phyloP scores from a whole-genome alignment of 2,329 filamentous ascomycete species.

The Nemania diffusa region DNA sequence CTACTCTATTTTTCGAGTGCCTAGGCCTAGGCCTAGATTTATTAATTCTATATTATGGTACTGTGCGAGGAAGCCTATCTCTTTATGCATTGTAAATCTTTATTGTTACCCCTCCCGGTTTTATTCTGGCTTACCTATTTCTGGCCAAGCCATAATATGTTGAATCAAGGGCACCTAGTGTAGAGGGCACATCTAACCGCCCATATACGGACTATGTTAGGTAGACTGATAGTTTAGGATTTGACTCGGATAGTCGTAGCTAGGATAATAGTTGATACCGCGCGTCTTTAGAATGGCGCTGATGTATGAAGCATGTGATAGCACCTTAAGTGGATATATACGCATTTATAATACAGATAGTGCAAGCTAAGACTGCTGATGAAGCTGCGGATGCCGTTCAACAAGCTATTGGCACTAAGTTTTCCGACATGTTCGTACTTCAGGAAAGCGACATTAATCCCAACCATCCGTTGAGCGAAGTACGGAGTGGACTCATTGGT shows the following conservation, averaged over 20 bases:
- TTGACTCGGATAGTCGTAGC: too few species aligned
- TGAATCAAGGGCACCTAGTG: neutral
- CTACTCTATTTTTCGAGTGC: too few species aligned
- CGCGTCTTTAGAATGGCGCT: too few species aligned
- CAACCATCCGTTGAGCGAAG: conserved; percentile 7
- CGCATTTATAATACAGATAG: too few species aligned
- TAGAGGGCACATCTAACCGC: neutral
- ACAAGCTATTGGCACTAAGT: conserved; percentile 22
- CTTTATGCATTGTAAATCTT: neutral
- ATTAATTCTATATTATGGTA: too few species aligned
- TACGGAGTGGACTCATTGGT: conserved; percentile 41
- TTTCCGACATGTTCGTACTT: conserved; percentile 36
- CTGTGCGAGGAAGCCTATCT: neutral
- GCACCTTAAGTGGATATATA: too few species aligned
- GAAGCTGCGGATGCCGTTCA: conserved; percentile 20
- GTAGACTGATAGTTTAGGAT: neutral
- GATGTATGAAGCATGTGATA: too few species aligned
- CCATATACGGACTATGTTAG: neutral
- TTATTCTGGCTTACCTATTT: neutral
- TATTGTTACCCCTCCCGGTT: too few species aligned
- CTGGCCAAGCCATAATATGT: neutral
- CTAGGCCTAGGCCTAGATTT: too few species aligned
- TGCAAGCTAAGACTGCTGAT: conserved; percentile 23
- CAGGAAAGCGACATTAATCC: conserved; percentile 29
- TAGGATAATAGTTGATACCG: too few species aligned